Evolutionary conservation across 305 asterid genomes (phyloP).

Genomic region (Rubia occidens): DNA sequence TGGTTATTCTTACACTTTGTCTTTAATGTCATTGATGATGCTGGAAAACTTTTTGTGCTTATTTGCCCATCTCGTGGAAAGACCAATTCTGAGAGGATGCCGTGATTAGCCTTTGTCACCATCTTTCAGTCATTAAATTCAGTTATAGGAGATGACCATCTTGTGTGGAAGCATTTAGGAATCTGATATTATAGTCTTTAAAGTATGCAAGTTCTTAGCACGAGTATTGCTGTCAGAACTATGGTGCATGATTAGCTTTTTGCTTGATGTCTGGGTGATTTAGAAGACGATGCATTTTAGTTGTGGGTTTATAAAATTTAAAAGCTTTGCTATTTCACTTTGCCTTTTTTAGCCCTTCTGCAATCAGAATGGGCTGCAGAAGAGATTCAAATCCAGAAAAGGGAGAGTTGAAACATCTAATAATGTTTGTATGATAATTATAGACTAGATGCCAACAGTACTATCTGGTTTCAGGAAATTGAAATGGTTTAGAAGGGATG

Average conservation of each 20-base stretch:
- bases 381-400: background rate
- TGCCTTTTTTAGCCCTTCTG: background rate
- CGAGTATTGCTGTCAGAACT: background rate
- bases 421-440: background rate
- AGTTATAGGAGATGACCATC: background rate
- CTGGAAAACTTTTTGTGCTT: background rate
- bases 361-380: background rate
- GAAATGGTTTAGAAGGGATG: background rate
- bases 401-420: background rate
- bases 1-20: slow-evolving; percentile 6
- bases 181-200: background rate
- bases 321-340: background rate
- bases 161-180: background rate
- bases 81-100: background rate
- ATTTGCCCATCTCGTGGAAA: background rate
- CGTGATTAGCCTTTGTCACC: background rate
- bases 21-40: slow-evolving; percentile 5
- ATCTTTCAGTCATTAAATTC: background rate
- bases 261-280: background rate
- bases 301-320: background rate
- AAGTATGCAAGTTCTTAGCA: background rate
- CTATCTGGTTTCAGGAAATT: background rate
- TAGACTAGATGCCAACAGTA: background rate
- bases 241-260: background rate
- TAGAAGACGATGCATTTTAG: background rate